Evolutionary conservation across 2,329 filamentous ascomycete species (phyloP).

Genomic region (Arthroderma uncinatum): DNA sequence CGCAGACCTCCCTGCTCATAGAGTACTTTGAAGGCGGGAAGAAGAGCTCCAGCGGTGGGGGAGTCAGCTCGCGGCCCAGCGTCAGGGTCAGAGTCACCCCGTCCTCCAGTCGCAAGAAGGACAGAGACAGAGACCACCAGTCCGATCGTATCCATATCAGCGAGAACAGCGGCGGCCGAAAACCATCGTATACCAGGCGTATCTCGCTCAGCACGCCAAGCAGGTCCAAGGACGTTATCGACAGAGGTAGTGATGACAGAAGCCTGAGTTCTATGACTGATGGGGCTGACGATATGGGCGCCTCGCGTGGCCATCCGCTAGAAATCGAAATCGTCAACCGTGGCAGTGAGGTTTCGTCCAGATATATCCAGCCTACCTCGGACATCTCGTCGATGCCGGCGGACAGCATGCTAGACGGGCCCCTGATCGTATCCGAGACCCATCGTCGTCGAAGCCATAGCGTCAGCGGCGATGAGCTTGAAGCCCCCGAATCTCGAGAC

Average conservation of each 20-base stretch:
- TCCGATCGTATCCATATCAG: constrained; percentile 80
- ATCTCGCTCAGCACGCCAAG: constrained; percentile 49
- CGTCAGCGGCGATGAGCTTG: constrained; percentile 45
- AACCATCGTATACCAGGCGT: constrained; percentile 56
- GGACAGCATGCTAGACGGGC: constrained; percentile 57
- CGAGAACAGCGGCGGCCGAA: constrained; percentile 62
- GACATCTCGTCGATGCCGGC: constrained; percentile 76
- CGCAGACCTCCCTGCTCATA: constrained; percentile 83
- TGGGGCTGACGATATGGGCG: constrained; percentile 65
- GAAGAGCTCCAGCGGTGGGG: constrained; percentile 35
- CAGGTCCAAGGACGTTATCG: constrained; percentile 25
- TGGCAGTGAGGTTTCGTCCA: constrained; percentile 55
- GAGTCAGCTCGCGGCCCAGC: constrained; percentile 61
- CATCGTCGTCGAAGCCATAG: constrained; percentile 46
- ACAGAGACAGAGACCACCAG: constrained; percentile 19
- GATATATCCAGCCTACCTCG: constrained; percentile 59
- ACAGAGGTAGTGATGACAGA: constrained; percentile 37
- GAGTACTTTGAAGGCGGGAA: constrained; percentile 88
- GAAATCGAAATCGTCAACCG: constrained; percentile 75
- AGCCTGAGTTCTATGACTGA: constrained; percentile 52
- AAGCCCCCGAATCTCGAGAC: constrained; percentile 19
- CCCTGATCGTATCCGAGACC: constrained; percentile 35
- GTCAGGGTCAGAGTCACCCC: constrained; percentile 73
- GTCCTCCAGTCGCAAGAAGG: constrained; percentile 48
- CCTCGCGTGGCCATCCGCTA: constrained; percentile 54